A percentile compares a stretch with the other conserved stretches of the same genome.
These are phyloP conservation scores for Yamadazyma blattariae DNA, from an alignment of 1,139 yeast genomes.

Conservation along the genomic window DNA sequence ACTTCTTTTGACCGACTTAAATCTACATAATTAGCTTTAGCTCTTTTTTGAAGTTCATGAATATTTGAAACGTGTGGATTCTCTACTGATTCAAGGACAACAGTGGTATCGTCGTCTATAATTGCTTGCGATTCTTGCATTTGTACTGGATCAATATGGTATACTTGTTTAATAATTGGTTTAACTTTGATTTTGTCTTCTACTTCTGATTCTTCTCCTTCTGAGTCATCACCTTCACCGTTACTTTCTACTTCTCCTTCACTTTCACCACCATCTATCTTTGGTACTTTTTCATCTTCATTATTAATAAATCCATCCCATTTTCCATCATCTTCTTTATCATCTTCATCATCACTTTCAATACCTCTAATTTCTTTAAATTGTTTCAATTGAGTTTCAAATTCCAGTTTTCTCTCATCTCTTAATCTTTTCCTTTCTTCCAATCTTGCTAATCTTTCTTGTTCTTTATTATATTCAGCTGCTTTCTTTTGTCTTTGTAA, in stretches of 20 bases:
- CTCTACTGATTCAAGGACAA: conserved; percentile 55
- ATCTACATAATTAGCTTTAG: conserved; percentile 59
- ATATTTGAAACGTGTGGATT: conserved; percentile 38
- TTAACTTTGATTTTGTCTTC: conserved; percentile 5
- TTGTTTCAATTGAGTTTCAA: conserved; percentile 60
- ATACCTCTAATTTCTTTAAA: conserved; percentile 55
- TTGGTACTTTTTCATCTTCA: conserved; percentile 1
- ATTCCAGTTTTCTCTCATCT: conserved; percentile 65
- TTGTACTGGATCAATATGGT: conserved; percentile 37
- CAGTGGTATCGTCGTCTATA: conserved; percentile 56
- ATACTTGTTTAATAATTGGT: conserved; percentile 38
- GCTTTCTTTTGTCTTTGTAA: conserved; percentile 86
- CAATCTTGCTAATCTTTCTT: conserved; percentile 67
- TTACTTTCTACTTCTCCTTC: conserved; percentile 21
- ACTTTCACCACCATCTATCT: conserved; percentile 19
- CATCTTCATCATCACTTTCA: conserved; percentile 30
- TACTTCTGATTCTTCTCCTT: conserved; percentile 15
- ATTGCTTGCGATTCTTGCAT: conserved; percentile 45
- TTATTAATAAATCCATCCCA: conserved; percentile 42
- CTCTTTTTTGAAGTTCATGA: conserved; percentile 42
- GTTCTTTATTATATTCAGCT: conserved; percentile 68
- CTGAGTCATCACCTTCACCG: conserved; percentile 5
- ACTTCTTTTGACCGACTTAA: conserved; percentile 58
- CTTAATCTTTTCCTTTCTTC: conserved; percentile 71
- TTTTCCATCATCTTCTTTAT: conserved; percentile 36